phyloP scores from a whole-genome alignment of 257 asterid genomes.

The Ligustrum vulgare region DNA sequence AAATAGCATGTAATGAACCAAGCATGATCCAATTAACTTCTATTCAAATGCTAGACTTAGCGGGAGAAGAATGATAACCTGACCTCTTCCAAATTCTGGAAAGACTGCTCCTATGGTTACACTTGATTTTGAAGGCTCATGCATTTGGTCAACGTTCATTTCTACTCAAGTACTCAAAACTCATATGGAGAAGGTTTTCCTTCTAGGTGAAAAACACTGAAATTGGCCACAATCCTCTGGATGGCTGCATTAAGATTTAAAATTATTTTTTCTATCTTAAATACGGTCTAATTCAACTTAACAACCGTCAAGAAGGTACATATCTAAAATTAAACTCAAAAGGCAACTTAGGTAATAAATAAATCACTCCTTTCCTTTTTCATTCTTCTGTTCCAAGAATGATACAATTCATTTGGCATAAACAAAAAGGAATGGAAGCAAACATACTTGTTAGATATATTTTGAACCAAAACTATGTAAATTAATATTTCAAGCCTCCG shows the following conservation, averaged over 20 bases:
- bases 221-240: neutral
- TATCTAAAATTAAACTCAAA: neutral
- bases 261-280: neutral
- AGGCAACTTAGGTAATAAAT: too few species aligned
- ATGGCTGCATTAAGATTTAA: neutral
- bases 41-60: neutral
- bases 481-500: neutral
- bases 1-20: neutral
- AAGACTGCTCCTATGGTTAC: neutral
- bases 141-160: neutral
- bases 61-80: neutral
- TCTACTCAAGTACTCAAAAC: too few species aligned
- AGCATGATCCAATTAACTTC: neutral
- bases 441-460: too few species aligned
- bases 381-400: neutral
- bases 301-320: neutral
- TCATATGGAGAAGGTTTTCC: too few species aligned
- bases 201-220: too few species aligned
- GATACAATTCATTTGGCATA: neutral
- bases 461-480: neutral
- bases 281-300: neutral
- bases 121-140: neutral
- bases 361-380: too few species aligned
- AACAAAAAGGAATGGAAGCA: neutral
- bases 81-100: neutral